Evolutionary conservation across 2,329 filamentous ascomycete species (phyloP), one percentile per base, ranked within the genome.

Genomic region (Pezicula neosporulosa): DNA sequence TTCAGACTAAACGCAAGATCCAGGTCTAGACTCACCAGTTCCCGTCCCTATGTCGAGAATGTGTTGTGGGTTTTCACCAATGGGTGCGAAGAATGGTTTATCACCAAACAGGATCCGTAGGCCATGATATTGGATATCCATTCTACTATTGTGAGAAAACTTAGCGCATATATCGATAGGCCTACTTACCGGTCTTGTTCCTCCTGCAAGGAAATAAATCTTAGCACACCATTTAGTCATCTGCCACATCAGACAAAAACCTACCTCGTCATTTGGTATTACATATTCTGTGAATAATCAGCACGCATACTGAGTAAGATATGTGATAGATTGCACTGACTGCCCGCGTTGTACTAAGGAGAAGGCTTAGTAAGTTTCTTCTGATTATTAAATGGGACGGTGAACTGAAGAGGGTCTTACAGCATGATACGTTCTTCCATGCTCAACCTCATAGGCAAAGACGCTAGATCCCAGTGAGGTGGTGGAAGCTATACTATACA

Each of bases 31-130:
- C 18, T 61, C 60, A 47, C 69, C 68, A 4, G 69, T 72, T 16
- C 69, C 69, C 1, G 70, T 72, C 2, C 70, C 69, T 33, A 72
- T 56, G 41, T 72, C 69, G 12, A 72, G 50, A 15, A 73, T 67
- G 45, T 58, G 63, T 42, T 73, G 68, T 15, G 66, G 65, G 44
- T 67, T 60, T 6, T 67, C 55, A 19, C 52, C 59, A 19, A 77
- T 56, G 1, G 73, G 74, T 24, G 72, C 66, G 39, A 67, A 63
- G 47, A 70, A 71, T 9, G 77, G 60, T 47, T 64, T 61, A 0
- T 70, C 70, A 2, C 68, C 65, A 12, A 66, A 63, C 5, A 72
- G 57, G 21, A 73, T 56, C 3, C 68, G 56, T 58, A 72, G 68
- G 19, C 70, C 68, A 47, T 75, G 71, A 52, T 71, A 53, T 21